Percentiles rank a stretch among this genome's conserved stretches.
These are phyloP conservation scores for Oryza australiensis DNA, from an alignment of 176 grass and related monocot genomes.

Conservation along the genomic window DNA sequence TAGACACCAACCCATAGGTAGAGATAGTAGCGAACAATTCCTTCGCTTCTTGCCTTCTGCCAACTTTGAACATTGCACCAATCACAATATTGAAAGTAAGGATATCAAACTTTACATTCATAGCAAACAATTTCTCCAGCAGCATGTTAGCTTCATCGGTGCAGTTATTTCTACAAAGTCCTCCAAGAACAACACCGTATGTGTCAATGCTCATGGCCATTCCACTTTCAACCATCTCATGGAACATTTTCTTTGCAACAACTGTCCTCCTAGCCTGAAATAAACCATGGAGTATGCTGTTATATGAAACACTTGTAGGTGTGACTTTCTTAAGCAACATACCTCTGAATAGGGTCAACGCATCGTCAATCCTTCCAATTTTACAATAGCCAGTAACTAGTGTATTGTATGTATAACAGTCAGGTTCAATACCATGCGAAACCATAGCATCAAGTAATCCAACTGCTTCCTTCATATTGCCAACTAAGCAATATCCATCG, in stretches of 20 bases:
- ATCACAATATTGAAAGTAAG: neutral
- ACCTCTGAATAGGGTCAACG: neutral
- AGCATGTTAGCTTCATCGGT: neutral
- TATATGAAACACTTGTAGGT: neutral
- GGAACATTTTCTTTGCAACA: neutral
- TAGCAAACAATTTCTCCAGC: neutral
- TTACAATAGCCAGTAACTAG: neutral
- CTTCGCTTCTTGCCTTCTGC: neutral
- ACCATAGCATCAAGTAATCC: neutral
- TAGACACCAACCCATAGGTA: too few relatives aligned
- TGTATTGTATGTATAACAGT: too few relatives aligned
- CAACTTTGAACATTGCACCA: neutral
- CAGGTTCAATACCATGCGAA: neutral
- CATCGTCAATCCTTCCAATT: slow-evolving; percentile 1
- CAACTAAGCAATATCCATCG: neutral
- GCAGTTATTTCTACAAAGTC: slow-evolving; percentile 6
- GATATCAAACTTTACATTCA: neutral
- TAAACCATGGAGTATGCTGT: slow-evolving; percentile 2
- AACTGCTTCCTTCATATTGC: neutral
- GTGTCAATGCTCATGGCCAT: fast-evolving
- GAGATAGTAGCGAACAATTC: neutral
- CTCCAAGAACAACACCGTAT: neutral
- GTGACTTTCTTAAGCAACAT: neutral
- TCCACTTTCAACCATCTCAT: slow-evolving; percentile 22
- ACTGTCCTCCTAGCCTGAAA: neutral